These are phyloP conservation scores for Starmerella sirachaensis DNA, from an alignment of 805 yeast genomes.

Conservation along the genomic window DNA sequence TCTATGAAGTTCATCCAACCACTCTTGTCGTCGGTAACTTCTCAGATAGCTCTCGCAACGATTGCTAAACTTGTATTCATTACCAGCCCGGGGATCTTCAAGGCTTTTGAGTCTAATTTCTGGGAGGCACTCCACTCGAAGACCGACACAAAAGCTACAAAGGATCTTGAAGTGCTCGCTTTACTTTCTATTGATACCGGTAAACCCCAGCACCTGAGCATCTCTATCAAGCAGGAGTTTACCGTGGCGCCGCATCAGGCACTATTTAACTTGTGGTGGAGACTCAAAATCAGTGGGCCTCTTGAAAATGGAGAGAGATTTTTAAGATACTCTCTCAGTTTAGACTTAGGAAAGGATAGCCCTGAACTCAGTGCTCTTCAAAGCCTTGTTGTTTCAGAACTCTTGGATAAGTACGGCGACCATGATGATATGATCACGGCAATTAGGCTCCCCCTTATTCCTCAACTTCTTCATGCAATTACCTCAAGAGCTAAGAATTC, in stretches of 20 bases:
- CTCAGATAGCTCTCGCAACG: not conserved
- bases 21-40: not conserved
- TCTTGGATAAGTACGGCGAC: not conserved
- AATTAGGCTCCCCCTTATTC: not conserved
- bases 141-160: not conserved
- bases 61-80: not conserved
- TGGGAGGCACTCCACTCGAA: not conserved
- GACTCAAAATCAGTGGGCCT: too few relatives aligned
- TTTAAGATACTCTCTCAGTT: not conserved
- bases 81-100: not conserved
- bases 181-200: not conserved
- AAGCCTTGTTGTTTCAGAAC: not conserved
- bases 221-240: too few relatives aligned
- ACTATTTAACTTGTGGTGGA: not conserved
- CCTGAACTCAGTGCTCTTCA: not conserved
- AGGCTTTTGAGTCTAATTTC: not conserved
- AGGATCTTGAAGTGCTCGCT: not conserved
- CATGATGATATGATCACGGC: not conserved
- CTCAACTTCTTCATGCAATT: not conserved
- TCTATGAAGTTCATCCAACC: not conserved
- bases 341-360: not conserved
- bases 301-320: not conserved
- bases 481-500: not conserved
- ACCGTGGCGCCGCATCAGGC: too few relatives aligned
- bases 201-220: not conserved